Conservation (phyloP, 2,329 filamentous ascomycete species). For the Sphaerostilbella broomeana region DNA sequence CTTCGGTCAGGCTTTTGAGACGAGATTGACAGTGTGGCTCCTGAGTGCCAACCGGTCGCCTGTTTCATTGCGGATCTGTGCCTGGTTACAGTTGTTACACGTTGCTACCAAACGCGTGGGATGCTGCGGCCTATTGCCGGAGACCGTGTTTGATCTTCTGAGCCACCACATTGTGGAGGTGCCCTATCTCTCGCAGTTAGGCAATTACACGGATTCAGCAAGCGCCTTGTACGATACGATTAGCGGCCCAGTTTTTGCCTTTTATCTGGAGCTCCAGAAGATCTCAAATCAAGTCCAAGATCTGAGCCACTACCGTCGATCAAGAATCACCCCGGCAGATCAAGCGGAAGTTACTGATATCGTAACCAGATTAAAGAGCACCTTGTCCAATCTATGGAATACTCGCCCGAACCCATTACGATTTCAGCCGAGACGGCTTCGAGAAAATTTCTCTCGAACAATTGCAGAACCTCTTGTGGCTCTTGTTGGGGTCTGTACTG, state of each 20-base stretch:
- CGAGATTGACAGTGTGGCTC: slow-evolving; percentile 5
- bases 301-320: slow-evolving; percentile 20
- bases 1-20: slow-evolving; percentile 7
- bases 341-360: slow-evolving; percentile 18
- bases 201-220: slow-evolving; percentile 4
- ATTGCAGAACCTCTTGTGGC: slow-evolving; percentile 14
- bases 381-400: slow-evolving; percentile 15
- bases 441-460: slow-evolving; percentile 13
- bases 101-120: slow-evolving; percentile 15
- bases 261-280: slow-evolving; percentile 18
- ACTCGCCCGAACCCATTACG: slow-evolving; percentile 13
- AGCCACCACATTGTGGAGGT: slow-evolving; percentile 2
- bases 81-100: slow-evolving; percentile 18
- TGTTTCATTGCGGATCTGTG: slow-evolving; percentile 8
- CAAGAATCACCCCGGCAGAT: slow-evolving; percentile 17
- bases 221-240: slow-evolving; percentile 15
- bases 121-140: slow-evolving; percentile 14
- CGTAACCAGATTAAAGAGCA: slow-evolving; percentile 12
- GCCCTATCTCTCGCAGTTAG: slow-evolving; percentile 1
- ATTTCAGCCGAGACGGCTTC: slow-evolving; percentile 13
- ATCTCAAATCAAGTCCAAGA: slow-evolving; percentile 17
- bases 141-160: slow-evolving; percentile 11
- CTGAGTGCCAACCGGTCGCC: not conserved
- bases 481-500: slow-evolving; percentile 17
- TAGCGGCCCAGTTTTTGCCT: slow-evolving; percentile 16